phyloP scores from a whole-genome alignment of 2,329 filamentous ascomycete genomes.

The Claviceps digitariae region DNA sequence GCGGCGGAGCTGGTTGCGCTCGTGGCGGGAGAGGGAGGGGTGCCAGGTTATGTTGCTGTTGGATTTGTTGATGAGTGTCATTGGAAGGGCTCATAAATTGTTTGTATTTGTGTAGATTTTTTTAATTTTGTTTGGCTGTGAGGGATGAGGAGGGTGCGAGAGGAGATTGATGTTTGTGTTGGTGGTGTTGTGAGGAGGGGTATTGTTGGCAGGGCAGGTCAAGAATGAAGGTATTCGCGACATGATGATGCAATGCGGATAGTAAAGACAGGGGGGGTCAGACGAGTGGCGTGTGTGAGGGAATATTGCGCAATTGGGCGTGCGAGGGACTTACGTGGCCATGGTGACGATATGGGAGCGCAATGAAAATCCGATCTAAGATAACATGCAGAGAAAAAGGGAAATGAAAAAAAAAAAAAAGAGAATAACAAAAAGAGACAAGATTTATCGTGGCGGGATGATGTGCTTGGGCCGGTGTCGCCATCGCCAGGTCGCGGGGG shows the following conservation, averaged over 20 bases:
- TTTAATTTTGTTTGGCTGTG: too few species aligned
- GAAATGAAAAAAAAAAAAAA: not conserved
- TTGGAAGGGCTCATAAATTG: not conserved
- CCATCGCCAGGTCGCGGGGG: not conserved
- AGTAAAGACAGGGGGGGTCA: too few species aligned
- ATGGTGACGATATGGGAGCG: not conserved
- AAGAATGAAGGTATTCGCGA: too few species aligned
- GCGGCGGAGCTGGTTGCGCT: constrained; percentile 61
- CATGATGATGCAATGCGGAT: too few species aligned
- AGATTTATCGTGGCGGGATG: not conserved
- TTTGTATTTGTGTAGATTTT: too few species aligned
- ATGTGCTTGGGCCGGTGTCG: not conserved
- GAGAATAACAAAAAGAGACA: not conserved
- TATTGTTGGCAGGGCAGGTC: not conserved
- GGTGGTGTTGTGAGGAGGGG: not conserved
- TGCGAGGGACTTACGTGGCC: not conserved
- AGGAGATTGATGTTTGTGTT: too few species aligned
- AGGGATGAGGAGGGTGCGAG: too few species aligned
- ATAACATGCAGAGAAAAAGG: not conserved
- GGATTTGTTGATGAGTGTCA: not conserved
- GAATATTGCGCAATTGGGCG: not conserved
- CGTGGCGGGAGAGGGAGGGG: constrained; percentile 61
- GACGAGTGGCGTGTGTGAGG: too few species aligned
- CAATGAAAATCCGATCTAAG: too few species aligned
- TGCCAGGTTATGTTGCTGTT: constrained; percentile 84